These are phyloP conservation scores for Magnolia kwangsiensis DNA, from an alignment of 164 flowering plant species.

Conservation along the genomic window DNA sequence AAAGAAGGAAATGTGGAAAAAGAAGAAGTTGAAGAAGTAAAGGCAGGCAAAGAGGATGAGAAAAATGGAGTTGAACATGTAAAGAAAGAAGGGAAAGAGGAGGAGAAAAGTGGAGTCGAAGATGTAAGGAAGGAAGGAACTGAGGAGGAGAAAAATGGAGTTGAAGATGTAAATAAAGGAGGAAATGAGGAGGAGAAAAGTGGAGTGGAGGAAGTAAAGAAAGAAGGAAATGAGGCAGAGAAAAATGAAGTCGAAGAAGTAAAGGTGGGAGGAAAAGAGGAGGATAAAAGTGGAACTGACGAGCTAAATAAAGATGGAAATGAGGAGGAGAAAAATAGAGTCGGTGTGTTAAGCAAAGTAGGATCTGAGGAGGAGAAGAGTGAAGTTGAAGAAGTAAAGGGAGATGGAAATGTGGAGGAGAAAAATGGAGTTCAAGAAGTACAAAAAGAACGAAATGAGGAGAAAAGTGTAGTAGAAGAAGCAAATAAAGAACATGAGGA, in stretches of 20 bases:
- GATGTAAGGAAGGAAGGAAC: conserved; percentile 9
- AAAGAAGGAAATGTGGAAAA: conserved; percentile 7
- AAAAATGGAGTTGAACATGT: background rate
- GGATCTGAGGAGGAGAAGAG: conserved; percentile 1
- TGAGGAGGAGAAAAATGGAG: background rate
- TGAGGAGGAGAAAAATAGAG: conserved; percentile 5
- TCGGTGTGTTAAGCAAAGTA: no score
- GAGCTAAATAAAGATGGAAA: background rate
- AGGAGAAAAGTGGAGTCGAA: background rate
- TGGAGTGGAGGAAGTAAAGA: background rate
- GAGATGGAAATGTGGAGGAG: background rate
- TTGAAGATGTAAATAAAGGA: background rate
- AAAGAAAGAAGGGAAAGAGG: background rate
- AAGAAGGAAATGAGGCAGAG: background rate
- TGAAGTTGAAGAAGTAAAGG: background rate
- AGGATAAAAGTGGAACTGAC: background rate
- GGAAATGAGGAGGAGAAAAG: conserved; percentile 4
- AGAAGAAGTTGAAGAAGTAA: background rate
- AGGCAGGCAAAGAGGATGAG: conserved; percentile 4
- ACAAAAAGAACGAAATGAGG: background rate
- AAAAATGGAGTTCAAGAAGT: background rate
- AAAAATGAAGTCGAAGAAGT: background rate
- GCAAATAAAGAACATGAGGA: background rate
- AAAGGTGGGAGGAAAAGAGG: background rate
- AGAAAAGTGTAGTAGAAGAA: background rate